phyloP scores from a whole-genome alignment of 805 yeast species.

The Ogataea paraovalis region DNA sequence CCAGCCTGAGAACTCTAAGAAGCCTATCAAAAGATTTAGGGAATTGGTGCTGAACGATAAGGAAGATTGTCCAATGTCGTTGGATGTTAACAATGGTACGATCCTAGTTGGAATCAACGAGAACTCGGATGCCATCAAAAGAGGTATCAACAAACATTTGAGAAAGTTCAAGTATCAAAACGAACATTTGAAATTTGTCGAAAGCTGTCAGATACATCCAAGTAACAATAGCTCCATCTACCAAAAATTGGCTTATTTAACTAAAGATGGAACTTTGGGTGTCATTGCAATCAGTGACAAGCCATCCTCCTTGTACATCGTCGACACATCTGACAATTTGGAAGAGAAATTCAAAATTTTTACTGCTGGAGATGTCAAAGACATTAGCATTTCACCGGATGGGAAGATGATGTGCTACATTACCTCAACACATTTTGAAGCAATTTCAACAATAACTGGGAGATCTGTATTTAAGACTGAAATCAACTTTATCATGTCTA shows the following conservation, averaged over 20 bases:
- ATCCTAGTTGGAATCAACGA: conserved; percentile 79
- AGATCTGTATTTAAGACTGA: conserved; percentile 30
- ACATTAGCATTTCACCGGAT: conserved; percentile 62
- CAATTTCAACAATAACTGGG: conserved; percentile 48
- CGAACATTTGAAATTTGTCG: conserved; percentile 57
- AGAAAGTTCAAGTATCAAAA: conserved; percentile 58
- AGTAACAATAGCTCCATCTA: conserved; percentile 50
- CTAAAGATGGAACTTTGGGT: conserved; percentile 58
- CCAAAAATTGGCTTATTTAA: conserved; percentile 56
- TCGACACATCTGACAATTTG: conserved; percentile 49
- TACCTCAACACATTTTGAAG: conserved; percentile 51
- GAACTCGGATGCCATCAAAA: conserved; percentile 50
- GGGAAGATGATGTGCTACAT: conserved; percentile 63
- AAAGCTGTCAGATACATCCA: conserved; percentile 55
- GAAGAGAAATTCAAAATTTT: conserved; percentile 51
- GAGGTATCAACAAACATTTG: conserved; percentile 65
- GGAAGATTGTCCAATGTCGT: conserved; percentile 86
- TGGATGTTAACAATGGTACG: conserved; percentile 52
- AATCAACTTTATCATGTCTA: conserved; percentile 26
- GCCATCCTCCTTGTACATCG: conserved; percentile 61
- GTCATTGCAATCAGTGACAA: conserved; percentile 64
- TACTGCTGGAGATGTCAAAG: conserved; percentile 54
- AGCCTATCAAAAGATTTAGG: conserved; percentile 52
- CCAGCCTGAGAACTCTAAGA: conserved; percentile 46
- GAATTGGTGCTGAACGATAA: conserved; percentile 49